These are phyloP conservation scores for Yamadazyma pseudoaaseri DNA, from an alignment of 1,139 yeast species.

Conservation along the genomic window DNA sequence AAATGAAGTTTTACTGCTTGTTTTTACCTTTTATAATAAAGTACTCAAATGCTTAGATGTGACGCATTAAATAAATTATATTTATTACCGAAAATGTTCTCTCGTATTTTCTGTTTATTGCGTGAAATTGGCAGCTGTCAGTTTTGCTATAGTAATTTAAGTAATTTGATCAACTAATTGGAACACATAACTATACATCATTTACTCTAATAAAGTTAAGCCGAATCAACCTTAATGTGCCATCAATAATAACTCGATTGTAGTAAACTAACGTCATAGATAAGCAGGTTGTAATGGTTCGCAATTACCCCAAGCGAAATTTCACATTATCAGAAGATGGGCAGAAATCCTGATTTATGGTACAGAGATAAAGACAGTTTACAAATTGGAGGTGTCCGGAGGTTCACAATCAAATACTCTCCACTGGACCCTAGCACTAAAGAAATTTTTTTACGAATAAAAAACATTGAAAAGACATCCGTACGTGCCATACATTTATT, in stretches of 20 bases:
- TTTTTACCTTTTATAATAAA: not conserved
- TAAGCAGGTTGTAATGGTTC: too few species aligned
- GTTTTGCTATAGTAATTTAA: too few species aligned
- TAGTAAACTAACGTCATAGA: too few species aligned
- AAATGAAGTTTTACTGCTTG: not conserved
- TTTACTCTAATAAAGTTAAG: too few species aligned
- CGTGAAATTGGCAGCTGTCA: too few species aligned
- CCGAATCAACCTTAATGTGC: too few species aligned
- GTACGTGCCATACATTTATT: constrained; percentile 54
- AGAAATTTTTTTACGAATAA: constrained; percentile 39
- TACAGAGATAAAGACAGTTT: constrained; percentile 38
- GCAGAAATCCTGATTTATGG: constrained; percentile 28
- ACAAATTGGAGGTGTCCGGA: constrained; percentile 38
- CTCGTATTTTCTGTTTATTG: not conserved
- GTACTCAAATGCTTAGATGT: constrained; percentile 2
- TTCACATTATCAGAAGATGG: not conserved
- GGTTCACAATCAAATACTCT: constrained; percentile 32
- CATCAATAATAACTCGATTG: too few species aligned
- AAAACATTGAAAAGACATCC: constrained; percentile 49
- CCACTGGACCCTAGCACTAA: constrained; percentile 17
- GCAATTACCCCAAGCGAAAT: constrained; percentile 1
- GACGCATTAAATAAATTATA: constrained; percentile 6
- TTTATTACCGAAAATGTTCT: constrained; percentile 2
- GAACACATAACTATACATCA: too few species aligned
- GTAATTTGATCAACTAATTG: too few species aligned